Evolutionary conservation across 768 basidiomycete species (phyloP).

Genomic region (Naganishia vishniacii): DNA sequence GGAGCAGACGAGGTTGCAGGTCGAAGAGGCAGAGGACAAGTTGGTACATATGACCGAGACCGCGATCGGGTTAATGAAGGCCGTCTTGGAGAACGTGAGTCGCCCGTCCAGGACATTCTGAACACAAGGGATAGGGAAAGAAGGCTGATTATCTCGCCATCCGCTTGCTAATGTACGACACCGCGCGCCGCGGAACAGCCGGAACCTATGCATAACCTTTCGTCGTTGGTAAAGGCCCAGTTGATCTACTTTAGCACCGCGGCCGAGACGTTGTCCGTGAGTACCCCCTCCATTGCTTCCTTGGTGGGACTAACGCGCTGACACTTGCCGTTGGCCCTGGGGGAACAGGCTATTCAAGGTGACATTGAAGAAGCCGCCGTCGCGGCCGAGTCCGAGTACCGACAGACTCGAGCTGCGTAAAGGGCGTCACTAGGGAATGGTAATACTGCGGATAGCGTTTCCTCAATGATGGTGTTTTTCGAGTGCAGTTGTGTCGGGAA

Average conservation of each 20-base stretch:
- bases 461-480: too few species aligned
- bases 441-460: too few species aligned
- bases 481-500: too few species aligned
- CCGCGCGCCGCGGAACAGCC: conserved; percentile 59
- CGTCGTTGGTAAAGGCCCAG: conserved; percentile 86
- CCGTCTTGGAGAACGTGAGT: conserved; percentile 92
- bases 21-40: conserved; percentile 63
- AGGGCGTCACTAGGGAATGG: too few species aligned
- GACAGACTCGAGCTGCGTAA: conserved; percentile 52
- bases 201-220: conserved; percentile 89
- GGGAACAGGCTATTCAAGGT: conserved; percentile 60
- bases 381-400: conserved; percentile 91
- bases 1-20: conserved; percentile 82
- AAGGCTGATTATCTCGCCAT: background rate
- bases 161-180: too few species aligned
- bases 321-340: background rate
- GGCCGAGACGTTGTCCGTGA: conserved; percentile 51
- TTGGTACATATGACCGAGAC: conserved; percentile 97
- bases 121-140: background rate
- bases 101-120: background rate
- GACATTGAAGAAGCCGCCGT: conserved; percentile 90
- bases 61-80: conserved; percentile 93
- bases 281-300: conserved; percentile 31
- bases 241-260: conserved; percentile 50
- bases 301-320: too few species aligned